These are phyloP conservation scores for Chrysochromulina parva DNA, from an alignment of 78 protist species.

Conservation along the genomic window DNA sequence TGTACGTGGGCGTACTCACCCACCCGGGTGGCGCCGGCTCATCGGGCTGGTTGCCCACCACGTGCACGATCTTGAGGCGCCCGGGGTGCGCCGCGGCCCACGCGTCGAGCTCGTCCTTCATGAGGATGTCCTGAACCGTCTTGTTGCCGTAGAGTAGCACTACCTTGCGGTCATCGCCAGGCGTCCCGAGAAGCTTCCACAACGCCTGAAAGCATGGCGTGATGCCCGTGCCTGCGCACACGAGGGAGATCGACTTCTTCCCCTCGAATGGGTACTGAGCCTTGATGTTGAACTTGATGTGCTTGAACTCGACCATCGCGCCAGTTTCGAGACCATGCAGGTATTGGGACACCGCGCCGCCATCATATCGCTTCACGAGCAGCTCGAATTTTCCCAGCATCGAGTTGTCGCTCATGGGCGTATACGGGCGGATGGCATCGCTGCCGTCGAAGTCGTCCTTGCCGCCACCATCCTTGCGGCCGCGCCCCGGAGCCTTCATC, in stretches of 20 bases:
- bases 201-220: constrained; percentile 3
- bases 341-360: constrained; percentile 15
- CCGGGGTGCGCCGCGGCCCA: neutral
- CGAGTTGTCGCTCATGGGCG: constrained; percentile 2
- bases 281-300: constrained; percentile 23
- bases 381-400: constrained; percentile 28
- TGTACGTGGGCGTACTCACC: neutral
- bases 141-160: constrained; percentile 1
- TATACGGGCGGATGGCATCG: constrained; percentile 30
- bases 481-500: neutral
- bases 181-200: neutral
- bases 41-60: neutral
- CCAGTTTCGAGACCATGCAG: neutral
- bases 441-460: neutral
- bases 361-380: constrained; percentile 11
- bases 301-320: neutral
- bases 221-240: constrained; percentile 32
- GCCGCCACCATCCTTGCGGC: neutral
- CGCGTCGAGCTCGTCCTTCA: constrained; percentile 1
- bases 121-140: neutral
- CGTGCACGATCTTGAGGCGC: constrained; percentile 28
- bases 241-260: neutral
- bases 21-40: neutral
- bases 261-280: constrained; percentile 21
- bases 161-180: constrained; percentile 13